Evolutionary conservation across 1,284 basidiomycete genomes (phyloP).

Genomic region (Heterobasidion parviporum): DNA sequence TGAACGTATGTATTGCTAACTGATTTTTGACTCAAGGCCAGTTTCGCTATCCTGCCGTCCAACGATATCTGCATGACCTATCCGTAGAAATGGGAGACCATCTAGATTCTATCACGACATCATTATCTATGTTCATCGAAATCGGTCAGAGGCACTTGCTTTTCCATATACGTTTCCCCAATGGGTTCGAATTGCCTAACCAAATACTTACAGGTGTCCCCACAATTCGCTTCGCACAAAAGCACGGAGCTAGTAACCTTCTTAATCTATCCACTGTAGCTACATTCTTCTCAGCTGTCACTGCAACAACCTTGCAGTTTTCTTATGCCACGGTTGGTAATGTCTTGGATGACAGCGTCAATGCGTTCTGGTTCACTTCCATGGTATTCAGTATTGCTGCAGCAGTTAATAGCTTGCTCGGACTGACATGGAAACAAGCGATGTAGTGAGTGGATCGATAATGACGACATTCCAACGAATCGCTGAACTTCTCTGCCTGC

Average conservation of each 20-base stretch:
- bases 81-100: slow-evolving; percentile 63
- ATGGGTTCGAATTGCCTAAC: background rate
- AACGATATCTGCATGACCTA: slow-evolving; percentile 65
- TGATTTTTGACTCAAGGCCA: slow-evolving; percentile 34
- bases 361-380: slow-evolving; percentile 66
- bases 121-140: slow-evolving; percentile 63
- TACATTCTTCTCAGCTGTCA: slow-evolving; percentile 73
- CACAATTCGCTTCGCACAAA: slow-evolving; percentile 67
- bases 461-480: background rate
- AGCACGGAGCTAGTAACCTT: slow-evolving; percentile 60
- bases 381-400: slow-evolving; percentile 71
- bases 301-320: slow-evolving; percentile 63
- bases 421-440: slow-evolving; percentile 69
- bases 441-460: slow-evolving; percentile 57
- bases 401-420: slow-evolving; percentile 65
- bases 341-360: slow-evolving; percentile 43
- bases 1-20: background rate
- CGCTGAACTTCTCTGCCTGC: slow-evolving; percentile 1
- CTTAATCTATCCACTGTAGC: slow-evolving; percentile 68
- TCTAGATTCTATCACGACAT: slow-evolving; percentile 54
- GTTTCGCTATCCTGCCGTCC: slow-evolving; percentile 61
- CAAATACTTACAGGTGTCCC: slow-evolving; percentile 44
- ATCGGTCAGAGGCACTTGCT: slow-evolving; percentile 38
- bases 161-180: background rate
- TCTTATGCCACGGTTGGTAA: slow-evolving; percentile 34